Base-by-base conservation (phyloP, 106 monocot species). In the Xerophyta viscosa region DNA sequence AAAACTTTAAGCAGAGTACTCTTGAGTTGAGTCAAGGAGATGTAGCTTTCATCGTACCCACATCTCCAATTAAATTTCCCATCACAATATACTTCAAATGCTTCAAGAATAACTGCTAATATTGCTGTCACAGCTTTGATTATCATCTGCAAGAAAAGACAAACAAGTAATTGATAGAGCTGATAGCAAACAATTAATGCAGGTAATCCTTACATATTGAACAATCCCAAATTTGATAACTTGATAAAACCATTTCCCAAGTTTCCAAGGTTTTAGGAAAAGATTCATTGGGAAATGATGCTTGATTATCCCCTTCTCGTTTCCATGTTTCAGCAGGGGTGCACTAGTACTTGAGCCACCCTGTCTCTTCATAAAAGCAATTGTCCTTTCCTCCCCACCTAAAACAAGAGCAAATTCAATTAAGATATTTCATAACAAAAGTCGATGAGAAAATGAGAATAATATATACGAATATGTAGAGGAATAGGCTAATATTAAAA, bases 221-320 rank as follows among this genome's bases (percentile, higher is more conserved):
- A 99, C 98, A 66, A 90, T 99, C 42, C 98, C 98, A 72, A 99
- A 77, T 65, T 99, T 99, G 25, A 99, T 86, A 54, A 86, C 76
- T 24, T 99, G 70, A 66, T 99, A 99, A 60, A 99, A 99, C 26
- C 86, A 76, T 23, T 79, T 50, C 61, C 98, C 98, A 48, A 83
- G 76, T 46, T 79, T 65, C 98, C 98, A 99, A 15, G 68, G 63
- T 47, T 54, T 80, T 63, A 90, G 37, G 6, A 86, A 74, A 50
- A 71, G 83, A 66, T 72, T 99, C 49, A 99, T 60, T 49, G 98
- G 98, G 72, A 99, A 99, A 27, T 86, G 98, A 79, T 99, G 98
- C 31, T 71, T 71, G n/a, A 99, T 63, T 56, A 83, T 48, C 29
- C 60, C 79, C 65, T 83, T 67, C 28, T 60, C 73, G 69, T 90